phyloP scores from a whole-genome alignment of 2,329 filamentous ascomycete genomes.

The Pseudogymnoascus sp. region DNA sequence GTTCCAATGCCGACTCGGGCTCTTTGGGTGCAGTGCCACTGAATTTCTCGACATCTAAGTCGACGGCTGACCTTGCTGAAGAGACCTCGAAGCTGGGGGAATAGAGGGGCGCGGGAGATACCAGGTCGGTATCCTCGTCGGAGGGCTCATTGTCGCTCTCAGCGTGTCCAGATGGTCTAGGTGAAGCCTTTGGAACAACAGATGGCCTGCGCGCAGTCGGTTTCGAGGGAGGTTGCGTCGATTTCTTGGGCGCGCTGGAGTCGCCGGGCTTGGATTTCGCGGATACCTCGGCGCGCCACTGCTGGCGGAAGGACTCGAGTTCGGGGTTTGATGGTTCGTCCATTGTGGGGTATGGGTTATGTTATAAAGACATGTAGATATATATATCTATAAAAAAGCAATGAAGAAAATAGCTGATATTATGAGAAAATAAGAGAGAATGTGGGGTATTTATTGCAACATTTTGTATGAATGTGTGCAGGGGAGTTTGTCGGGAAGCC shows the following conservation, averaged over 20 bases:
- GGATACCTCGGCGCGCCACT: conserved; percentile 68
- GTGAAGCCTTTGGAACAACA: neutral
- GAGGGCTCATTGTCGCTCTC: neutral
- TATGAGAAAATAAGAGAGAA: neutral
- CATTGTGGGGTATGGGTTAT: neutral
- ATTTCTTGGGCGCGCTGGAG: neutral
- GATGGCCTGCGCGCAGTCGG: neutral
- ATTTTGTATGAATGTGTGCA: neutral
- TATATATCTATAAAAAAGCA: neutral
- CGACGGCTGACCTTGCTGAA: neutral
- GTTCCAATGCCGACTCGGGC: conserved; percentile 73
- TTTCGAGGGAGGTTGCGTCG: neutral
- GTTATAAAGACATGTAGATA: neutral
- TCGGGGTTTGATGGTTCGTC: conserved; percentile 51
- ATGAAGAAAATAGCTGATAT: neutral
- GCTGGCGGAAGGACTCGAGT: conserved; percentile 73
- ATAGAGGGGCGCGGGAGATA: neutral
- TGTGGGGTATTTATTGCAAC: neutral
- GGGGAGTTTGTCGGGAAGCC: neutral
- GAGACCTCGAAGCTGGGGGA: neutral
- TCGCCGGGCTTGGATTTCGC: conserved; percentile 17
- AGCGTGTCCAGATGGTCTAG: neutral
- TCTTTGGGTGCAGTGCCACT: conserved; percentile 29
- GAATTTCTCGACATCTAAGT: neutral
- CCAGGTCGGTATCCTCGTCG: neutral